These are phyloP conservation scores for Epichloe scottii DNA, from an alignment of 2,329 filamentous ascomycete genomes.

Conservation along the genomic window DNA sequence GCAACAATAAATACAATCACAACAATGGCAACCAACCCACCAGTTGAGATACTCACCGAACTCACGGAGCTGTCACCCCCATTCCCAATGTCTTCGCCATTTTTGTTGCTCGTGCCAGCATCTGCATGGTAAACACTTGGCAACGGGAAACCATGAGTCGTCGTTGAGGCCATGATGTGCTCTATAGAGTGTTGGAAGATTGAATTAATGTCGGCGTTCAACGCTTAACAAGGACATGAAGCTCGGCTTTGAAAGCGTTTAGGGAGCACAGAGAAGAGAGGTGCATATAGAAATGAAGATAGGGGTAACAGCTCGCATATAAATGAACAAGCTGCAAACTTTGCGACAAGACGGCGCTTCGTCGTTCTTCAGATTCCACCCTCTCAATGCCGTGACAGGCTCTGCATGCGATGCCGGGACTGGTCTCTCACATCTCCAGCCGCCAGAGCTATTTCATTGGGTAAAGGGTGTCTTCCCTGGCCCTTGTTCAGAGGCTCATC, in stretches of 20 bases:
- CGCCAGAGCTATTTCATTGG: not conserved
- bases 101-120: slow-evolving; percentile 23
- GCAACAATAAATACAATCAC: slow-evolving; percentile 55
- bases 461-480: not conserved
- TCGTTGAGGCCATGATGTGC: slow-evolving; percentile 27
- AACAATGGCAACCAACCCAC: slow-evolving; percentile 62
- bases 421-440: slow-evolving; percentile 1
- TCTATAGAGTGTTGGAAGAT: not conserved
- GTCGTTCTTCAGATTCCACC: not conserved
- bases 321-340: not conserved
- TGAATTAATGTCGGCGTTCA: not conserved
- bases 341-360: not conserved
- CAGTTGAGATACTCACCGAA: slow-evolving; percentile 51
- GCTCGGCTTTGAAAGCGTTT: not conserved
- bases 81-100: slow-evolving; percentile 49
- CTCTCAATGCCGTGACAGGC: not conserved
- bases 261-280: not conserved
- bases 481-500: not conserved
- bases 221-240: not conserved
- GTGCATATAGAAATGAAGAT: not conserved
- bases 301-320: not conserved
- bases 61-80: slow-evolving; percentile 41
- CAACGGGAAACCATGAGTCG: slow-evolving; percentile 26
- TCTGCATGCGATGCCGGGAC: slow-evolving; percentile 1
- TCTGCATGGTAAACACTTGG: slow-evolving; percentile 25